Base-by-base conservation (phyloP, 1,284 basidiomycete species). In the Marasmius sp. region DNA sequence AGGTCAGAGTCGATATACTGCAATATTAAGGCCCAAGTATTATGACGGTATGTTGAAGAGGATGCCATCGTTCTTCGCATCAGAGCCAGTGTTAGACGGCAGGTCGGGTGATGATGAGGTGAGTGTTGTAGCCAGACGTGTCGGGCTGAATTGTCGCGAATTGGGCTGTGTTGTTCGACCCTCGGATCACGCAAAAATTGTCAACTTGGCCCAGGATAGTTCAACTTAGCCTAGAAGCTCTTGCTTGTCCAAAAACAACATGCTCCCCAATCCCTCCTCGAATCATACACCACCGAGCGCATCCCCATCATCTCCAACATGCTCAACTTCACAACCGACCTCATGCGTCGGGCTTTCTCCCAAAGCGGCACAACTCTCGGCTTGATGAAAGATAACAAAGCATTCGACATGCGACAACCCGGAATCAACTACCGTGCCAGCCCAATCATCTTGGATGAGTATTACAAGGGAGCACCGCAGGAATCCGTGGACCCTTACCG, bases 91-190 rank as follows among this genome's bases (percentile, higher is more conserved):
- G n/a, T 84, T 82, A 39, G 86, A 86, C 60, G 88, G 85, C 71
- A 89, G 77, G 43, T 86, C 85, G 60, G 88, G 89, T 16, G 90
- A 87, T 55, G 90, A 92, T 10, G 45, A 92, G 22, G 92, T 98
- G 64, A 99, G 80, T 0, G 96, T 97, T 0, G 96, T 98, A 1
- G 97, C 93, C 48, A 99, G 84, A 65, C 96, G 91, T 18, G 97
- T 99, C 18, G 97, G 97, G 74, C 88, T 94, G 78, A 98, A 98
- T 67, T 89, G 87, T 69, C 88, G 87, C 64, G 88, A 87, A 58
- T 84, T 81, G 61, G 85, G 77, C 89, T 91, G 69, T 65, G 59
- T n/a, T n/a, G n/a, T n/a, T n/a, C n/a, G n/a, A n/a, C n/a, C n/a
- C n/a, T n/a, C n/a, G n/a, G n/a, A n/a, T n/a, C n/a, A n/a, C n/a